Conservation (phyloP, 352 stramenopile species). For the Globisporangium canariense region DNA sequence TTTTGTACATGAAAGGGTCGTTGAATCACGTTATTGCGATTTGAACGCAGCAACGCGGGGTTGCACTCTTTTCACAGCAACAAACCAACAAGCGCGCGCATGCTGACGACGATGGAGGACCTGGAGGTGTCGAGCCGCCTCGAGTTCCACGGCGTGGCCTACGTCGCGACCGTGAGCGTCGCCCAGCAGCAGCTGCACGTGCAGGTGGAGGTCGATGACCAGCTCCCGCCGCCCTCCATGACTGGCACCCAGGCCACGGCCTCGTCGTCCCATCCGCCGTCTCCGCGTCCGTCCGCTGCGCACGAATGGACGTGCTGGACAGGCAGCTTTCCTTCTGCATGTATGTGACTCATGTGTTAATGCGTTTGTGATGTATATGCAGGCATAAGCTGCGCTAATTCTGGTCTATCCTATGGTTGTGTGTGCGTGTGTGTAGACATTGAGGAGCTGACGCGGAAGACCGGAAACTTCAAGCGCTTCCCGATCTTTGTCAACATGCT, state of each 20-base stretch:
- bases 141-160: constrained; percentile 70
- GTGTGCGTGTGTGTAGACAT: constrained; percentile 40
- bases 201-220: constrained; percentile 65
- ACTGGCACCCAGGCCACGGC: not conserved
- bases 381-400: not conserved
- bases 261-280: not conserved
- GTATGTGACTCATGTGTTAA: constrained; percentile 13
- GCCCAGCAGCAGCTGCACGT: constrained; percentile 55
- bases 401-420: no score
- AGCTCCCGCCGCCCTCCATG: not conserved
- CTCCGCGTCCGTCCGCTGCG: not conserved
- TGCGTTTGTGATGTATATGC: not conserved
- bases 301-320: constrained; percentile 44
- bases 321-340: constrained; percentile 49
- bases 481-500: constrained; percentile 93
- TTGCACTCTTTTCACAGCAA: not conserved
- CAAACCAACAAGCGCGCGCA: not conserved
- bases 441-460: constrained; percentile 92
- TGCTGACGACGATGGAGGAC: constrained; percentile 24
- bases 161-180: constrained; percentile 69
- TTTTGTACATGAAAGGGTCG: not conserved
- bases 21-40: not conserved
- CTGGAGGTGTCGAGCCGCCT: constrained; percentile 60
- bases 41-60: not conserved
- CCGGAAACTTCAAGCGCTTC: constrained; percentile 93